Conservation (phyloP, 1,284 basidiomycete genomes). For the Phenoliferia sp. region DNA sequence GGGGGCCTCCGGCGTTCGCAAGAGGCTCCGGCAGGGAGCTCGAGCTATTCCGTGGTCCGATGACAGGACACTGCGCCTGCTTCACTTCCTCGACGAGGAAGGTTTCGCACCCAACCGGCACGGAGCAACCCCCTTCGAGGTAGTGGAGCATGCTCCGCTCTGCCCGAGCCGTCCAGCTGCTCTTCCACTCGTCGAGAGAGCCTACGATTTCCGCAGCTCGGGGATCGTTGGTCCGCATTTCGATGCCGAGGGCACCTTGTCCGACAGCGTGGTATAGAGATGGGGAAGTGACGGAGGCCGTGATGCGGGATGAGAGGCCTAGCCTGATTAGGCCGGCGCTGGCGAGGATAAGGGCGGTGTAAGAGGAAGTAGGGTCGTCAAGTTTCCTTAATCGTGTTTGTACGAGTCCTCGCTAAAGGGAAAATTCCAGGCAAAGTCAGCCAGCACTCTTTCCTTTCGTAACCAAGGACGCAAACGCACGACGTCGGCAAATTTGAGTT, state of each 20-base stretch:
- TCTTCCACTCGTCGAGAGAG: constrained; percentile 56
- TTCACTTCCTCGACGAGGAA: constrained; percentile 10
- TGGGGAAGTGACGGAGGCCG: constrained; percentile 62
- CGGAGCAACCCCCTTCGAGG: constrained; percentile 93
- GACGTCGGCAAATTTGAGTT: constrained; percentile 80
- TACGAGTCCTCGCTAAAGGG: constrained; percentile 49
- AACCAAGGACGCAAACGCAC: constrained; percentile 48
- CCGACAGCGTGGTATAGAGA: constrained; percentile 88
- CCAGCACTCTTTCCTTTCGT: background rate
- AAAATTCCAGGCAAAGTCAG: constrained; percentile 7
- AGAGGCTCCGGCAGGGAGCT: background rate
- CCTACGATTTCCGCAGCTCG: constrained; percentile 60
- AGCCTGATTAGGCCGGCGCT: constrained; percentile 87
- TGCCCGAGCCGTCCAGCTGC: constrained; percentile 61
- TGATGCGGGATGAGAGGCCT: constrained; percentile 61
- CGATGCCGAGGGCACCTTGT: constrained; percentile 86
- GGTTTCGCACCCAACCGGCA: constrained; percentile 82
- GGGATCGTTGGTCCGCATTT: constrained; percentile 69
- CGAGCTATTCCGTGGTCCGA: background rate
- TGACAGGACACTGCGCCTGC: background rate
- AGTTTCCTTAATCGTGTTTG: constrained; percentile 83
- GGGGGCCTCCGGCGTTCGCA: background rate
- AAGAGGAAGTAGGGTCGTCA: constrained; percentile 77
- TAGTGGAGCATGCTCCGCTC: constrained; percentile 82
- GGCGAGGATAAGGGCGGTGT: constrained; percentile 85